Evolutionary conservation across 306 rosid species (phyloP).

Genomic region (Acacia crassicarpa): DNA sequence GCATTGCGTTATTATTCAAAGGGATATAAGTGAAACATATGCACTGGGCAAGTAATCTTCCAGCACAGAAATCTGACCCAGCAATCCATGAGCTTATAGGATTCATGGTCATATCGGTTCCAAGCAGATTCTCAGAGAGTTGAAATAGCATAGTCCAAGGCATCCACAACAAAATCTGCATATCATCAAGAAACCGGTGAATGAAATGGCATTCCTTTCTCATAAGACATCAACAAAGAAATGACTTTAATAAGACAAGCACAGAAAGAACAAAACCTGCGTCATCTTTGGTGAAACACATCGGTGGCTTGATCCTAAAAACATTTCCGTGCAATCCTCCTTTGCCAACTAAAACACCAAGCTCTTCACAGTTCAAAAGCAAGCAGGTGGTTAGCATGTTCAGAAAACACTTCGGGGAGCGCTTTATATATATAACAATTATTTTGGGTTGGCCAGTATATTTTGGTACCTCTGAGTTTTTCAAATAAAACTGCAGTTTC

Average conservation of each 20-base stretch:
- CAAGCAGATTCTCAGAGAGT: constrained; percentile 48
- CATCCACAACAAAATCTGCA: constrained; percentile 95
- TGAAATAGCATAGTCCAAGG: constrained; percentile 73
- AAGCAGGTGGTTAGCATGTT: constrained; percentile 29
- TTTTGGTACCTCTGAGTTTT: constrained; percentile 70
- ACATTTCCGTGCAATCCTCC: constrained; percentile 91
- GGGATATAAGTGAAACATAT: not conserved
- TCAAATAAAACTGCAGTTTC: constrained; percentile 76
- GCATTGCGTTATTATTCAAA: constrained; percentile 26
- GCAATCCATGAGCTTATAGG: constrained; percentile 11
- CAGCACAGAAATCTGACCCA: not conserved
- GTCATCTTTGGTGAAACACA: constrained; percentile 89
- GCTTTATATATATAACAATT: not conserved
- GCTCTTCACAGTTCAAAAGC: constrained; percentile 53
- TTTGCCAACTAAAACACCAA: constrained; percentile 80
- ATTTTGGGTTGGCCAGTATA: not conserved
- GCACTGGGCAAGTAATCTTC: not conserved
- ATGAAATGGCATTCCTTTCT: not conserved
- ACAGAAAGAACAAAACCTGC: constrained; percentile 54
- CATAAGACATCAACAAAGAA: constrained; percentile 14
- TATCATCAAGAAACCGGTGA: not conserved
- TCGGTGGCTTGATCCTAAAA: constrained; percentile 88
- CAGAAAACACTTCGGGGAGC: not conserved
- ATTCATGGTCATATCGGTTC: constrained; percentile 15
- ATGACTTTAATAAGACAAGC: constrained; percentile 2